Base-by-base conservation (phyloP, 345 rosid genomes). In the Acer saccharum region DNA sequence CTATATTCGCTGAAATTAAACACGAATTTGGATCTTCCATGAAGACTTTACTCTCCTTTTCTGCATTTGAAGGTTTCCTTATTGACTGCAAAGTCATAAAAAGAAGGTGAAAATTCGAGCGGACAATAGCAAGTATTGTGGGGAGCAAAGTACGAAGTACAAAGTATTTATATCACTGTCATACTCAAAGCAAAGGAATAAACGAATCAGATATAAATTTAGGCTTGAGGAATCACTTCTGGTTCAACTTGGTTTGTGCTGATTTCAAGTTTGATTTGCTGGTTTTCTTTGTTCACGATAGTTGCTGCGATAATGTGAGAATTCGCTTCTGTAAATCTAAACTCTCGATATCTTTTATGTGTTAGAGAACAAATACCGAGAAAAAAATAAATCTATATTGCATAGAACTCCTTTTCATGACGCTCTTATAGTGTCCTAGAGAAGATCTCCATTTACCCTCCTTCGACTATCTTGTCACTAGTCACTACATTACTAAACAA, bases 1-100 rank as follows among this genome's bases (percentile, higher is more conserved):
- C 63, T 3, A 41, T 32, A 64, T 65, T 74, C 62, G 48, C 77
- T 48, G 35, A 52, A 74, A 65, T 65, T 65, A 58, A 27, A 73
- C 39, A 61, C 48, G 14, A 25, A 20, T 43, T 17, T 48, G 52
- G 35, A 75, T 48, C 48, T 64, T 48, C 63, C 54, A 50, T 12
- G 63, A 27, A 25, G 50, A 50, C 21, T 0, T 12, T 10, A 18
- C 21, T n/a, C 69, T 50, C 50, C 63, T 60, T 52, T 65, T 50
- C 71, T 21, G 16, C 20, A 17, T 29, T 14, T 50, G 23, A 12
- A 16, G 62, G 65, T 64, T 64, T 74, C 17, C 63, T 70, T 29
- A 23, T 18, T 13, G 62, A 5, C 77, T 75, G 71, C 62, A 29
- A 46, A 27, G 4, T 75, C 52, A 21, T 23, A 65, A 11, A 11